phyloP scores from a whole-genome alignment of 2,329 filamentous ascomycete species.

The Sporothrix globosa region DNA sequence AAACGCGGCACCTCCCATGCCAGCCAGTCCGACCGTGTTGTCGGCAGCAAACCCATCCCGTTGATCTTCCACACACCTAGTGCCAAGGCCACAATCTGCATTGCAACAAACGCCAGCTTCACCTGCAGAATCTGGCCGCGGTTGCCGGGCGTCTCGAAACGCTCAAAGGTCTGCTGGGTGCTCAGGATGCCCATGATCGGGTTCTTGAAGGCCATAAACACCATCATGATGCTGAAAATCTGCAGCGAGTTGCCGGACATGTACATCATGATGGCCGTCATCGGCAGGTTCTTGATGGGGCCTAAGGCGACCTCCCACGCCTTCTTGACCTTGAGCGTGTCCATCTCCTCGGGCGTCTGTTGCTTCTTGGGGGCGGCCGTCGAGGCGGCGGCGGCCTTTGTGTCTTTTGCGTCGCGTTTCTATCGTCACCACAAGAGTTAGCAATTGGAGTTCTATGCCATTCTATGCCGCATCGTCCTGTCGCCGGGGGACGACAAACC shows the following conservation, averaged over 20 bases:
- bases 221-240: conserved; percentile 99
- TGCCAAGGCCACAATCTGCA: conserved; percentile 81
- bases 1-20: conserved; percentile 85
- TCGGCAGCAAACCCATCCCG: conserved; percentile 91
- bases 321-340: conserved; percentile 96
- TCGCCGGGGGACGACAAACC: conserved; percentile 46
- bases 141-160: conserved; percentile 83
- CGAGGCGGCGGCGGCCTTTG: conserved; percentile 44
- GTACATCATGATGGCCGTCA: conserved; percentile 99
- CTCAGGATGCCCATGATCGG: conserved; percentile 81
- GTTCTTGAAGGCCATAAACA: conserved; percentile 98
- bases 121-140: conserved; percentile 73
- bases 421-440: background rate
- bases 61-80: conserved; percentile 97
- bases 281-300: conserved; percentile 90
- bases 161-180: conserved; percentile 86
- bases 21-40: conserved; percentile 94
- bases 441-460: too few relatives aligned
- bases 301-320: conserved; percentile 96
- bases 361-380: conserved; percentile 57
- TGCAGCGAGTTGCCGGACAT: conserved; percentile 99
- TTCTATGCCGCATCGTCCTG: background rate
- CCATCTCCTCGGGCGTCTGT: conserved; percentile 80
- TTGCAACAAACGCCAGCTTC: conserved; percentile 84
- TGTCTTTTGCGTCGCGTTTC: conserved; percentile 50